phyloP scores from a whole-genome alignment of 371 early-diverging fungal genomes.

The Basidiobolus meristosporus region DNA sequence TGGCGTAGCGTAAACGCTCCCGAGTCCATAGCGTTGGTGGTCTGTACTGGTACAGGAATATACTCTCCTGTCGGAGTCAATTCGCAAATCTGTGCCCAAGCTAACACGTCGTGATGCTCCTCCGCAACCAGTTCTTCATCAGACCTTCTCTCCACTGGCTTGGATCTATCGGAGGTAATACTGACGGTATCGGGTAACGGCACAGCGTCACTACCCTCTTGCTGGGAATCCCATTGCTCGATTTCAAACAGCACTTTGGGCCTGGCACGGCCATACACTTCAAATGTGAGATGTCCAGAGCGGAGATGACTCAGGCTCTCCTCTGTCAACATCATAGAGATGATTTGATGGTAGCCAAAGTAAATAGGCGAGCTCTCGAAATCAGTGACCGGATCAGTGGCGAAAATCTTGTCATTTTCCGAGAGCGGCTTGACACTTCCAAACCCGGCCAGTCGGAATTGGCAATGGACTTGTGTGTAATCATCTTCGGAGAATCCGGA shows the following conservation, averaged over 20 bases:
- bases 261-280: slow-evolving; percentile 40
- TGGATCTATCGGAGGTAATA: slow-evolving; percentile 3
- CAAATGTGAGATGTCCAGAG: slow-evolving; percentile 22
- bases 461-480: slow-evolving; percentile 60
- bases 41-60: slow-evolving; percentile 38
- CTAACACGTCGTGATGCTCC: slow-evolving; percentile 46
- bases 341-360: slow-evolving; percentile 40
- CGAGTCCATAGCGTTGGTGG: slow-evolving; percentile 22
- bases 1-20: slow-evolving; percentile 61
- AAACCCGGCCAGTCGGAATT: slow-evolving; percentile 48
- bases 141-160: slow-evolving; percentile 22
- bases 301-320: slow-evolving; percentile 17
- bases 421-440: slow-evolving; percentile 17
- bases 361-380: slow-evolving; percentile 25
- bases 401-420: slow-evolving; percentile 30
- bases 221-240: slow-evolving; percentile 5
- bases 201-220: not conserved
- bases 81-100: slow-evolving; percentile 48
- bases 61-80: slow-evolving; percentile 51
- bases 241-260: slow-evolving; percentile 15
- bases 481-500: slow-evolving; percentile 45
- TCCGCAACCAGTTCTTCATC: slow-evolving; percentile 43
- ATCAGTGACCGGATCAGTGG: slow-evolving; percentile 36
- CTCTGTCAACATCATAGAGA: slow-evolving; percentile 22
- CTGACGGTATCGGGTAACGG: not conserved